Evolutionary conservation across 768 basidiomycete genomes (phyloP).

Genomic region (Lentinula guzmanii): DNA sequence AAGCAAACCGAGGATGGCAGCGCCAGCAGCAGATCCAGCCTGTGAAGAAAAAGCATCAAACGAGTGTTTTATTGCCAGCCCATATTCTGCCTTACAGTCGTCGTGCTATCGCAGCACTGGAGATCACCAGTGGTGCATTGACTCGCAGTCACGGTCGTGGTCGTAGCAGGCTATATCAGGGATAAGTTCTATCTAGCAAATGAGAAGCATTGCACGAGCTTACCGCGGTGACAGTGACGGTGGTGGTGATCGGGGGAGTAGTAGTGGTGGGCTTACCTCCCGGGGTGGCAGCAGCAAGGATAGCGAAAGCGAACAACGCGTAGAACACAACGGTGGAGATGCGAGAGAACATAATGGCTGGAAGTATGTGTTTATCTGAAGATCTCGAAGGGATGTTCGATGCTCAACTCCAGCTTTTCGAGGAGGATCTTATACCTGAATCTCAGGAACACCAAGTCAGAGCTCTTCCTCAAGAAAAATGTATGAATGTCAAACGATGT

Average conservation of each 20-base stretch:
- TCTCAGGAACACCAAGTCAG: neutral
- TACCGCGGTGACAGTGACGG: neutral
- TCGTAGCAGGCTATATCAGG: neutral
- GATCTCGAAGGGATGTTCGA: neutral
- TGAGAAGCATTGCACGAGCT: neutral
- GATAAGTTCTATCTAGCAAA: neutral
- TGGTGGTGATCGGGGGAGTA: neutral
- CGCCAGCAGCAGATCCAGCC: neutral
- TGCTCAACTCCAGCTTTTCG: neutral
- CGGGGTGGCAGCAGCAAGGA: neutral
- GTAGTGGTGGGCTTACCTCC: neutral
- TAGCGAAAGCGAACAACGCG: neutral
- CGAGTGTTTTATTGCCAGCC: neutral
- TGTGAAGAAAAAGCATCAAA: neutral
- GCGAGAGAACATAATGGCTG: neutral
- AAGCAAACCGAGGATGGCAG: constrained; percentile 1
- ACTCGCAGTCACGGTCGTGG: neutral
- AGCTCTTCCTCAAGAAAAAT: neutral
- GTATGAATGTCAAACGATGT: too few species aligned
- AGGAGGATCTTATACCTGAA: neutral
- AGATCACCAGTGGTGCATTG: neutral
- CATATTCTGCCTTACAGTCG: neutral
- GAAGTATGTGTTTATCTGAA: neutral
- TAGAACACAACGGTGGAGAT: neutral
- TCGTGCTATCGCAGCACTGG: neutral